phyloP scores from a whole-genome alignment of 2,329 filamentous ascomycete genomes.

The Endoconidiophora laricicola region DNA sequence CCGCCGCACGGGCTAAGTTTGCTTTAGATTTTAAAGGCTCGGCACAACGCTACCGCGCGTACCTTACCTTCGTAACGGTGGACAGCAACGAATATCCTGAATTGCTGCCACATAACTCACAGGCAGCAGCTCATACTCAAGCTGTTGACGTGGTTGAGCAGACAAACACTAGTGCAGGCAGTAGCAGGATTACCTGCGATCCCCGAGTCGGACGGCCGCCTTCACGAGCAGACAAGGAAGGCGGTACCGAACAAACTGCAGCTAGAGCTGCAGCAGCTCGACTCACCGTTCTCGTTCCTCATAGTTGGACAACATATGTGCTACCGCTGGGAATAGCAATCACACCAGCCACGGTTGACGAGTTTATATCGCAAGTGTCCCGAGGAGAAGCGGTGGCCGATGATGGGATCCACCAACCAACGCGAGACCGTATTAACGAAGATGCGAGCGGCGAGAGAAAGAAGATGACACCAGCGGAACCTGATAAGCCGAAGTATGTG shows the following conservation, averaged over 20 bases:
- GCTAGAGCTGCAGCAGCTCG: slow-evolving; percentile 13
- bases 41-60: slow-evolving; percentile 30
- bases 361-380: slow-evolving; percentile 29
- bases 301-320: slow-evolving; percentile 28
- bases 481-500: too few species aligned
- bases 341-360: slow-evolving; percentile 22
- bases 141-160: background rate
- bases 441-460: too few species aligned
- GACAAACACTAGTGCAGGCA: too few species aligned
- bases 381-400: slow-evolving; percentile 23
- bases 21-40: slow-evolving; percentile 22
- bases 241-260: too few species aligned
- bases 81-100: slow-evolving; percentile 28
- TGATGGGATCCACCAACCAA: background rate
- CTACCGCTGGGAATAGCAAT: slow-evolving; percentile 19
- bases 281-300: slow-evolving; percentile 28
- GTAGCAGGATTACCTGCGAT: too few species aligned
- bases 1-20: background rate
- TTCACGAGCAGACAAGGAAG: background rate
- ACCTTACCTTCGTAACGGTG: slow-evolving; percentile 31
- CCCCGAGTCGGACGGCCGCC: too few species aligned
- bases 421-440: too few species aligned
- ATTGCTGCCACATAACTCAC: background rate
- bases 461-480: too few species aligned
- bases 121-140: too few species aligned